Base-by-base conservation (phyloP, 306 rosid species). In the Nissolia schottii region DNA sequence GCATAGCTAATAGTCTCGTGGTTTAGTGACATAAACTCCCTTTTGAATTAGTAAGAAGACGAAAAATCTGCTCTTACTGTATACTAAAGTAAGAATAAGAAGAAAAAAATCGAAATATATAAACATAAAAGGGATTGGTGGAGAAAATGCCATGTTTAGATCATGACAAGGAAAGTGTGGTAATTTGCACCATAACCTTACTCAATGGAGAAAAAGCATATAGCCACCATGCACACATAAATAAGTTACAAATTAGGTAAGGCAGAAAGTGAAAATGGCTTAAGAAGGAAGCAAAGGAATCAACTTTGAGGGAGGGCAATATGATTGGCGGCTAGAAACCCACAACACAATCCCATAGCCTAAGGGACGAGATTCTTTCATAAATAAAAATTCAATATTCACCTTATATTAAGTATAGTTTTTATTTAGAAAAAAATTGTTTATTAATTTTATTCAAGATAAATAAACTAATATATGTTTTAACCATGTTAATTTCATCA, bases 211-310 rank as follows among this genome's bases (percentile, higher is more conserved):
- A 46, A 48, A 71, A 34, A 15, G 76, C 63, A 65, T n/a, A 27
- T 37, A 12, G 70, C 64, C 15, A 51, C 66, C 43, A 48, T 49
- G 37, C 24, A 64, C 37, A 54, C n/a, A n/a, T n/a, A n/a, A n/a
- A n/a, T 49, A 24, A 65, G 43, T 77, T 73, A 54, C 82, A 40
- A 80, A 85, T 79, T 77, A 72, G 83, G 91, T 23, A 62, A 83
- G 79, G 67, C 81, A 53, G 56, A 77, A 83, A 73, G 74, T 25
- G 83, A 81, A 78, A 85, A 71, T 91, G 91, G 92, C 96, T 85
- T 87, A 84, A 86, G 91, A 80, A 80, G 85, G 92, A 89, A 91
- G 91, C 91, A 89, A 87, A 55, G 79, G 86, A 84, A 84, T 84
- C 87, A 43, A 62, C 77, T 91, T 87, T 80, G 65, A 45, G 77